A percentile compares a stretch with the other conserved stretches of the same genome.
Evolutionary conservation across 176 grass and related monocot species (phyloP).

Genomic region (Musa acuminata): DNA sequence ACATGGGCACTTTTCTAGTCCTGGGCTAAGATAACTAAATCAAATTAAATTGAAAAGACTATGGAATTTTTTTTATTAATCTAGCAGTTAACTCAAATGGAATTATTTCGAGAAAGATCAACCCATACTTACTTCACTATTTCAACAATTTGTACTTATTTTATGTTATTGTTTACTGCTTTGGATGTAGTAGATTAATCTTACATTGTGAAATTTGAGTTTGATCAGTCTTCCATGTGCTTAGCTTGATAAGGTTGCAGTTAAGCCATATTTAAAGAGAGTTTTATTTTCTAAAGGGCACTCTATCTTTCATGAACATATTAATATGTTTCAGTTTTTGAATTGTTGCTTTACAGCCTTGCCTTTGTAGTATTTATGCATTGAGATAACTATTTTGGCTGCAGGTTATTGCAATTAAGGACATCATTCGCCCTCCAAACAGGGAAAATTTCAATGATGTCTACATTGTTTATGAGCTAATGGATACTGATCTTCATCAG

Average conservation of each 20-base stretch:
- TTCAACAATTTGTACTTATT: neutral
- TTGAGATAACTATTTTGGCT: neutral
- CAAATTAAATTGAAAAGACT: neutral
- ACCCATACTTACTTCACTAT: neutral
- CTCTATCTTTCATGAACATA: neutral
- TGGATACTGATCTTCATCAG: conserved; percentile 96
- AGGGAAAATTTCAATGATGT: conserved; percentile 95
- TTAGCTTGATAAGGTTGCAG: neutral
- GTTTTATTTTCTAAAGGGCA: neutral
- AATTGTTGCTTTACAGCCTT: neutral
- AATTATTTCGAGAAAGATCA: neutral
- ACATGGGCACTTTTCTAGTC: neutral
- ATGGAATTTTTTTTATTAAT: neutral
- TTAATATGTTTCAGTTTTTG: neutral
- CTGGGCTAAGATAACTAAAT: neutral
- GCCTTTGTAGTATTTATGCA: neutral
- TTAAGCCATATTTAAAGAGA: neutral
- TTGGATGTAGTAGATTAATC: neutral
- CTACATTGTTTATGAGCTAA: conserved; percentile 87
- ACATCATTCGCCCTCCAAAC: conserved; percentile 89
- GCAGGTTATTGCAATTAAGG: conserved; percentile 90
- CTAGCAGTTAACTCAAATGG: neutral
- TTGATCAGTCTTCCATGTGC: neutral
- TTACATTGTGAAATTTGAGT: neutral
- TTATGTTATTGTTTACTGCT: neutral